phyloP scores from a whole-genome alignment of 305 asterid genomes.

The Striga hermonthica region DNA sequence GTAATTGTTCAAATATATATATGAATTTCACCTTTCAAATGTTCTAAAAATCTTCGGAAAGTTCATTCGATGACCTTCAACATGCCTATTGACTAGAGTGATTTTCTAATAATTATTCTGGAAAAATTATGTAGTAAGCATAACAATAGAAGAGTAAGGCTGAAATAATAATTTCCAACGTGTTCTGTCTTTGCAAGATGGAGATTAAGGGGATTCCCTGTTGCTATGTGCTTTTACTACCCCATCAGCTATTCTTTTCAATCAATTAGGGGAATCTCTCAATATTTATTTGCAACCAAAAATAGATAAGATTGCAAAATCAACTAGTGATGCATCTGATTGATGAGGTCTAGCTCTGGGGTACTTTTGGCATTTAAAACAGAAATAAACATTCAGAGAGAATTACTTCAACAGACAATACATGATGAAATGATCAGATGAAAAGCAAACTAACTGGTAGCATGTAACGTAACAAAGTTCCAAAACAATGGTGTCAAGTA shows the following conservation, averaged over 20 bases:
- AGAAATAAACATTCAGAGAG: not conserved
- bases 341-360: not conserved
- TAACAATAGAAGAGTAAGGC: too few species aligned
- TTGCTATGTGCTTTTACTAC: not conserved
- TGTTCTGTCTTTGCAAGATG: too few species aligned
- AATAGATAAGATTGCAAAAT: not conserved
- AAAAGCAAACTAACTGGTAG: not conserved
- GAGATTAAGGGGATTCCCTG: not conserved
- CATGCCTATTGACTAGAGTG: not conserved
- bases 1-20: too few species aligned
- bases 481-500: not conserved
- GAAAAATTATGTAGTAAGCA: not conserved
- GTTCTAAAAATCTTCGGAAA: not conserved
- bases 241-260: not conserved
- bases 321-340: not conserved
- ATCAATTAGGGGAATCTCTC: not conserved
- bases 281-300: too few species aligned
- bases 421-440: not conserved
- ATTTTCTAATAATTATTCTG: not conserved
- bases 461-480: not conserved
- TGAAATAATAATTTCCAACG: too few species aligned
- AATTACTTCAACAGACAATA: not conserved
- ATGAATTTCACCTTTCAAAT: too few species aligned
- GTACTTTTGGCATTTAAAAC: not conserved
- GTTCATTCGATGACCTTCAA: not conserved